Evolutionary conservation across 1,139 yeast genomes (phyloP), one percentile per base, ranked within the genome.

Genomic region (Yamadazyma taylorii): DNA sequence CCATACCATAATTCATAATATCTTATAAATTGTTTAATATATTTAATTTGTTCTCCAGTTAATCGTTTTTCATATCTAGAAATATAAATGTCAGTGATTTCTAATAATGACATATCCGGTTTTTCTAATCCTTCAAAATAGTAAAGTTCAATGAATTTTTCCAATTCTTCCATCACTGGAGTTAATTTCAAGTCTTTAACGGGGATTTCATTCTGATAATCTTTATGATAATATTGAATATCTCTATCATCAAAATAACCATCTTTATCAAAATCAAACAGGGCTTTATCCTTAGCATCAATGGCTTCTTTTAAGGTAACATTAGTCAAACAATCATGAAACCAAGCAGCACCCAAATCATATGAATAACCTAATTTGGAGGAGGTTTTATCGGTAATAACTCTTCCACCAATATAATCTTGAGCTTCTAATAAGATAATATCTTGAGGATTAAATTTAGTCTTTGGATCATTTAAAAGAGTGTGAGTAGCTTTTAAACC

Each of bases 341-440:
- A 84, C 96, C 96, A 88, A 3, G 90, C 78, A 0, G 95, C 96
- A 0, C 96, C 96, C 15, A 87, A 48, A 57, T 88, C 96, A 53
- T 83, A 82, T 5, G 51, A 38, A 17, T 53, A 50, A 1, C 73
- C 74, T 9, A 64, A 38, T 35, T 58, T 58, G 11, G 71, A 63
- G 30, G 54, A 51, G 1, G 51, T 45, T 14, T 53, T 46, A 35
- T 62, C 60, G 7, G 70, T 64, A n/a, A 63, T 50, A 33, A 74
- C 54, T 34, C 80, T 52, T 4, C 80, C 81, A 4, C 81, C 81
- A 22, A 75, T 43, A 17, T 72, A 55, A 47, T 66, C 67, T 50
- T 75, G 78, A 3, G 79, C 80, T 50, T 77, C 82, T 9, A 75
- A 36, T 4, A 76, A 47, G 1, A 73, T 37, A 1, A 79, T 53